These are phyloP conservation scores for Simplicillium aogashimaense DNA, from an alignment of 2,329 filamentous ascomycete species.

Conservation along the genomic window DNA sequence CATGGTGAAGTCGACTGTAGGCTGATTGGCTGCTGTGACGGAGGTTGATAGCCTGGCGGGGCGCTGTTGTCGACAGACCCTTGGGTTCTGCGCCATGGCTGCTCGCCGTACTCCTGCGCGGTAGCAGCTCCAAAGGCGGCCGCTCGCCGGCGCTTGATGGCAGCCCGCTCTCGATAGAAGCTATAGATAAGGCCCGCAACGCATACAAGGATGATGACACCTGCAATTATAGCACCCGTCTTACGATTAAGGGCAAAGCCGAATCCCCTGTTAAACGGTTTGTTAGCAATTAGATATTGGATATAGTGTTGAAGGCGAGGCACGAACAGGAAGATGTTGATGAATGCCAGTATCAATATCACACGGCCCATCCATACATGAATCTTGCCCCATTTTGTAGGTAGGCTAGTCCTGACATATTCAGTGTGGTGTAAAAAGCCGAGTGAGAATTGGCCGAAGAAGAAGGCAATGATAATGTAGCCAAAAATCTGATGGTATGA, in stretches of 20 bases:
- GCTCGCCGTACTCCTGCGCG: constrained; percentile 3
- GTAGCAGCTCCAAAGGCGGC: constrained; percentile 6
- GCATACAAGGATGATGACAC: constrained; percentile 33
- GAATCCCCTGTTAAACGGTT: constrained; percentile 31
- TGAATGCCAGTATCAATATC: constrained; percentile 40
- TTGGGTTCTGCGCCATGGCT: constrained; percentile 5
- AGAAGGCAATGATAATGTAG: constrained; percentile 38
- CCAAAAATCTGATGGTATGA: constrained; percentile 50
- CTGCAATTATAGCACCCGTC: constrained; percentile 33
- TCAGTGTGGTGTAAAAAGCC: constrained; percentile 46
- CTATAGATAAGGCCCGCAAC: constrained; percentile 28
- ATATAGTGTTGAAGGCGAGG: background rate
- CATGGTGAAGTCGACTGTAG: constrained; percentile 18
- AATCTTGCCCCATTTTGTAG: constrained; percentile 39
- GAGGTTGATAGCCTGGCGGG: background rate
- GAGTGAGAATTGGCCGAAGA: constrained; percentile 42
- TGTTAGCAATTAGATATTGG: constrained; percentile 4
- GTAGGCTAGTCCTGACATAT: constrained; percentile 36
- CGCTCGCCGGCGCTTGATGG: constrained; percentile 12
- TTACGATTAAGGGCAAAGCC: constrained; percentile 2
- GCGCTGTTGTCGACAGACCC: constrained; percentile 2
- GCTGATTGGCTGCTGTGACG: constrained; percentile 8
- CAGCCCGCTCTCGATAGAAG: constrained; percentile 17
- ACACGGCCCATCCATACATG: constrained; percentile 49
- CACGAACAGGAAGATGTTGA: constrained; percentile 48